Percentiles rank a stretch among this genome's conserved stretches.
Evolutionary conservation across 108 stramenopile genomes (phyloP).

Genomic region (Skeletonema costatum): DNA sequence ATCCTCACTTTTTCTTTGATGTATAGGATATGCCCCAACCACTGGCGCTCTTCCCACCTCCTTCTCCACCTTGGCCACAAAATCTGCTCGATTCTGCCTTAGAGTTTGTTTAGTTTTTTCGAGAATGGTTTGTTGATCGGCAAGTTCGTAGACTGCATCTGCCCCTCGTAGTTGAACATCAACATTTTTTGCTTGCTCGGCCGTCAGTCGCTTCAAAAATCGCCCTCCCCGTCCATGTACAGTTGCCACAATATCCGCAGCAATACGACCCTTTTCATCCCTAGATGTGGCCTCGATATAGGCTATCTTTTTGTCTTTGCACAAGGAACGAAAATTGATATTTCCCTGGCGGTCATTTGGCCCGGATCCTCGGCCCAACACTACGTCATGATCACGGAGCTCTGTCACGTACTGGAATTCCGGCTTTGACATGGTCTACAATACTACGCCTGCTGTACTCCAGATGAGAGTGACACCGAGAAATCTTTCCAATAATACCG

Average conservation of each 20-base stretch:
- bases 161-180: slow-evolving; percentile 14
- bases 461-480: too few relatives aligned
- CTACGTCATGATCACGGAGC: slow-evolving; percentile 31
- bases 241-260: slow-evolving; percentile 27
- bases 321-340: slow-evolving; percentile 31
- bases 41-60: not conserved
- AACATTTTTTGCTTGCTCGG: slow-evolving; percentile 22
- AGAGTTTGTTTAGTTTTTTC: slow-evolving; percentile 62
- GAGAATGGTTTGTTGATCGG: slow-evolving; percentile 43
- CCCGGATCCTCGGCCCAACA: slow-evolving; percentile 48
- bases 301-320: slow-evolving; percentile 31
- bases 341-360: slow-evolving; percentile 44
- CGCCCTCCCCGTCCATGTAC: slow-evolving; percentile 47
- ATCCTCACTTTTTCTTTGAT: not conserved
- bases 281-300: slow-evolving; percentile 47
- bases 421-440: not conserved
- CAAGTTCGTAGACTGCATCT: slow-evolving; percentile 36
- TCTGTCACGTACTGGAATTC: slow-evolving; percentile 21
- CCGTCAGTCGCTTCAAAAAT: slow-evolving; percentile 47
- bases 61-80: slow-evolving; percentile 9
- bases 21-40: slow-evolving; percentile 1
- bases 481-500: too few relatives aligned
- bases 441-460: too few relatives aligned
- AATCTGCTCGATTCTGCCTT: slow-evolving; percentile 49
- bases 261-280: slow-evolving; percentile 46